Evolutionary conservation across 805 yeast species (phyloP).

Genomic region (Wickerhamiella cacticola): DNA sequence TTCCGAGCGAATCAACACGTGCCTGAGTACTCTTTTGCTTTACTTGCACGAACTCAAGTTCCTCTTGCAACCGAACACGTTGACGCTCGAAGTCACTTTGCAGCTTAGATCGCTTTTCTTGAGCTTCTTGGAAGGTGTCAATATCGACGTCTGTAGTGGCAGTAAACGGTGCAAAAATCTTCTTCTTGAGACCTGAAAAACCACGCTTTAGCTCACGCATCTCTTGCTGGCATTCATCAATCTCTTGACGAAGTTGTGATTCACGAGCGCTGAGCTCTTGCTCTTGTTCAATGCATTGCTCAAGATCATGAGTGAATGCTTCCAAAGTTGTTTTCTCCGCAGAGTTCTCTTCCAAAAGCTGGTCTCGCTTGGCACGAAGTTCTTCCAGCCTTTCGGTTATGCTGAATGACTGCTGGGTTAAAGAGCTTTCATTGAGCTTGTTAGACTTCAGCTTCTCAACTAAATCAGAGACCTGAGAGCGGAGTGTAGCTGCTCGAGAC

Average conservation of each 20-base stretch:
- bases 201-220: conserved; percentile 9
- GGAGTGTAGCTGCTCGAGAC: conserved; percentile 16
- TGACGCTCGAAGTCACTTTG: conserved; percentile 20
- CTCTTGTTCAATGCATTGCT: not conserved
- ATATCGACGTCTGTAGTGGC: conserved; percentile 15
- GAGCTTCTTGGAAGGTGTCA: conserved; percentile 16
- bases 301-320: conserved; percentile 3
- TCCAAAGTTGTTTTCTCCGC: not conserved
- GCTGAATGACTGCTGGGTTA: not conserved
- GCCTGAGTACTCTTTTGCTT: conserved; percentile 15
- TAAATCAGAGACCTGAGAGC: conserved; percentile 14
- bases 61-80: conserved; percentile 28
- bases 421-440: not conserved
- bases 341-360: not conserved
- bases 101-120: conserved; percentile 1
- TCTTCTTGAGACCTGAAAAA: not conserved
- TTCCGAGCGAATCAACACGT: conserved; percentile 31
- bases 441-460: conserved; percentile 23
- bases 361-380: not conserved
- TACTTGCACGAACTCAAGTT: conserved; percentile 26
- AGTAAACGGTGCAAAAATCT: conserved; percentile 14
- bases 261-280: not conserved
- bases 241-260: not conserved
- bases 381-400: not conserved
- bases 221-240: conserved; percentile 9